Conservation (phyloP, 352 stramenopile genomes). For the Plasmopara muralis region DNA sequence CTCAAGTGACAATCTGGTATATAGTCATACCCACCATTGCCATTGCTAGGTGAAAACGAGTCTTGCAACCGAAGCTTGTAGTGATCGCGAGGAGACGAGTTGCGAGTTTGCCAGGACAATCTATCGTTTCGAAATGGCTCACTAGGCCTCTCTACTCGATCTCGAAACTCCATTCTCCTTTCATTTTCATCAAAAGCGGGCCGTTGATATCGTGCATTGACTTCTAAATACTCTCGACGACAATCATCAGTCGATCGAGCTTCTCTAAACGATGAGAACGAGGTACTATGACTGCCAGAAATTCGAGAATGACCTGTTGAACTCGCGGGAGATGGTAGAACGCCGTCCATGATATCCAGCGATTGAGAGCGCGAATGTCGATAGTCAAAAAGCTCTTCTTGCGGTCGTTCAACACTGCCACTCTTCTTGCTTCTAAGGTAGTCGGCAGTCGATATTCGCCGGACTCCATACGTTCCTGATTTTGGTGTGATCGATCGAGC, state of each 20-base stretch:
- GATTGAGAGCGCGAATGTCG: conserved; percentile 12
- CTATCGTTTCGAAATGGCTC: conserved; percentile 7
- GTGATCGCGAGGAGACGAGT: conserved; percentile 11
- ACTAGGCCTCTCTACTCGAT: conserved; percentile 3
- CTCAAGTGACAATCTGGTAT: conserved; percentile 16
- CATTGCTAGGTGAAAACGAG: conserved; percentile 5
- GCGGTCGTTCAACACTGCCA: conserved; percentile 4
- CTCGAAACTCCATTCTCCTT: conserved; percentile 11
- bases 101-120: conserved; percentile 11
- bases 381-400: conserved; percentile 1
- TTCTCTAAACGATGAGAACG: conserved; percentile 17
- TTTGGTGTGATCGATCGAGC: neutral
- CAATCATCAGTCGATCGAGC: conserved; percentile 5
- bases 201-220: conserved; percentile 5
- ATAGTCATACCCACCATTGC: conserved; percentile 15
- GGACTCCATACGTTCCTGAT: conserved; percentile 1
- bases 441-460: conserved; percentile 24
- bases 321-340: neutral
- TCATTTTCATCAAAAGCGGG: conserved; percentile 5
- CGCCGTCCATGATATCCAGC: conserved; percentile 14
- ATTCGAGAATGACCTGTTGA: neutral
- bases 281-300: conserved; percentile 15
- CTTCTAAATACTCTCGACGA: conserved; percentile 11
- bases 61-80: conserved; percentile 14
- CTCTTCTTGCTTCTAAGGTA: conserved; percentile 21